A percentile compares a stretch with the other conserved stretches of the same genome.
Evolutionary conservation across 352 stramenopile genomes (phyloP).

Genomic region (Saprolegnia diclina): DNA sequence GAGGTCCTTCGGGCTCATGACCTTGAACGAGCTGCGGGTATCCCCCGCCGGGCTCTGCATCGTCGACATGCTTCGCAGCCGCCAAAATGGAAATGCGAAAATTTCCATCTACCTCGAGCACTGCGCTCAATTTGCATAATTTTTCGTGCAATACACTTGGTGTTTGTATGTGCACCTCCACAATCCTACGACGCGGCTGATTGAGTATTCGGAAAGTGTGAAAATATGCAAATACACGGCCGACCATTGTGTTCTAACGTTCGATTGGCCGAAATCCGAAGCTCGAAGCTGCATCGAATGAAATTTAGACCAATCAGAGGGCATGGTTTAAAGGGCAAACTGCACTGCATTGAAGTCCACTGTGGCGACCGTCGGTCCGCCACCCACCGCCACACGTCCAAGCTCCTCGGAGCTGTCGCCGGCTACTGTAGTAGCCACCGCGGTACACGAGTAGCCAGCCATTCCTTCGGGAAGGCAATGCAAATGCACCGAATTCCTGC

Average conservation of each 20-base stretch:
- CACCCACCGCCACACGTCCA: too few species aligned
- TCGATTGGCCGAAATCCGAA: background rate
- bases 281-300: background rate
- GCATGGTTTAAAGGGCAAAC: background rate
- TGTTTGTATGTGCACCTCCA: too few species aligned
- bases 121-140: too few species aligned
- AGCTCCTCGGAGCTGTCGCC: too few species aligned
- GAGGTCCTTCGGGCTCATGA: background rate
- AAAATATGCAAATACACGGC: background rate
- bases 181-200: background rate
- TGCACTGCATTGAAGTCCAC: too few species aligned
- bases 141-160: too few species aligned
- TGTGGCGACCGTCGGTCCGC: too few species aligned
- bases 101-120: too few species aligned
- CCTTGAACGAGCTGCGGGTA: background rate
- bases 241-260: background rate
- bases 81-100: background rate
- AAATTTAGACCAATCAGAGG: background rate
- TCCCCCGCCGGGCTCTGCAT: background rate
- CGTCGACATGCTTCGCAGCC: background rate
- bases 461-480: too few species aligned
- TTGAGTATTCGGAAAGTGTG: background rate
- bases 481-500: too few species aligned
- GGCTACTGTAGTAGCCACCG: too few species aligned
- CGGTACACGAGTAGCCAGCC: too few species aligned